Evolutionary conservation across 108 stramenopile species (phyloP).

Genomic region (Nitzschia inconspicua): DNA sequence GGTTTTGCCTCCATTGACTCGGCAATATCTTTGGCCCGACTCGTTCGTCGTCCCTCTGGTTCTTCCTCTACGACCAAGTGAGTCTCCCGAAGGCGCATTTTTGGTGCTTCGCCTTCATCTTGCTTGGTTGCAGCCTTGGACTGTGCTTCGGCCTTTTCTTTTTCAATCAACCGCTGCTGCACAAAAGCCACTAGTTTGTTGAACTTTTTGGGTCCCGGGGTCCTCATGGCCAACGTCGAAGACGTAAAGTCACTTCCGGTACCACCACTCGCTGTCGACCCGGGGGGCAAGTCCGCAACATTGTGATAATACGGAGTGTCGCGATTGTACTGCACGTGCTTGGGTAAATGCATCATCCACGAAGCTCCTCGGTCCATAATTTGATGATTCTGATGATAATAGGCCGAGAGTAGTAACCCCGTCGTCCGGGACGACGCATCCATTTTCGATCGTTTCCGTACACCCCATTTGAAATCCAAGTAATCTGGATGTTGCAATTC

Average conservation of each 20-base stretch:
- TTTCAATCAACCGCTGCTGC: conserved; percentile 28
- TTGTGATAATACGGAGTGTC: conserved; percentile 5
- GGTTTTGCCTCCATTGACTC: neutral
- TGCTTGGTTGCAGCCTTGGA: neutral
- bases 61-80: no score
- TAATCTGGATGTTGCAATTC: conserved; percentile 39
- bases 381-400: conserved; percentile 8
- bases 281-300: neutral
- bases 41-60: neutral
- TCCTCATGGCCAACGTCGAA: conserved; percentile 8
- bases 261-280: neutral
- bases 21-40: neutral
- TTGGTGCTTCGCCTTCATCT: neutral
- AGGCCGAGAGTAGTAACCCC: neutral
- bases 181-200: conserved; percentile 19
- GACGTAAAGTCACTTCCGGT: conserved; percentile 1
- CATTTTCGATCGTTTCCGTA: neutral
- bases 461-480: conserved; percentile 48
- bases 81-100: no score
- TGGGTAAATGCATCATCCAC: conserved; percentile 71
- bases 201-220: conserved; percentile 21
- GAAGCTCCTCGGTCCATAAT: conserved; percentile 58
- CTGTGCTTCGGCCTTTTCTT: neutral
- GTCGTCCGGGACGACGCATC: neutral
- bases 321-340: neutral